phyloP scores from a whole-genome alignment of 2,329 filamentous ascomycete species.

The Aureobasidium mangrovei region DNA sequence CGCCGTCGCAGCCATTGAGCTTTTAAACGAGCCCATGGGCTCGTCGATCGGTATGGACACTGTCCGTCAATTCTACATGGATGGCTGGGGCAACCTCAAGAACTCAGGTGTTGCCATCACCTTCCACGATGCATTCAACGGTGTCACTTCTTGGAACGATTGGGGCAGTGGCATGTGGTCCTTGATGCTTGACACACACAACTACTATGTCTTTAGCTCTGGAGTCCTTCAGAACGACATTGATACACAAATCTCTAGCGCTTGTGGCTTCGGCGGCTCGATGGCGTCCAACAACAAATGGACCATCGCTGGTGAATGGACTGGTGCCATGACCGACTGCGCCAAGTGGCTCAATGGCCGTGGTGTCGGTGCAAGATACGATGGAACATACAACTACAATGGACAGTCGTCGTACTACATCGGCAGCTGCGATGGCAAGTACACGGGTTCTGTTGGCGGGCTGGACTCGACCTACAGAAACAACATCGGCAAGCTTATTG shows the following conservation, averaged over 20 bases:
- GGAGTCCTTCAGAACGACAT: slow-evolving; percentile 30
- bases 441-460: slow-evolving; percentile 33
- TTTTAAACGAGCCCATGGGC: slow-evolving; percentile 42
- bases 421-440: slow-evolving; percentile 38
- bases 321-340: slow-evolving; percentile 36
- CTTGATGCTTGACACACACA: slow-evolving; percentile 39
- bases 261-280: slow-evolving; percentile 36
- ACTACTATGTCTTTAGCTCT: slow-evolving; percentile 40
- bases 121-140: slow-evolving; percentile 41
- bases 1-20: slow-evolving; percentile 38
- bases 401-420: slow-evolving; percentile 30
- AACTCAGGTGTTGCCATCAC: slow-evolving; percentile 34
- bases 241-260: slow-evolving; percentile 32
- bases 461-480: slow-evolving; percentile 34
- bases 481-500: slow-evolving; percentile 38
- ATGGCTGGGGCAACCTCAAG: slow-evolving; percentile 39
- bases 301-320: slow-evolving; percentile 42
- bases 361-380: slow-evolving; percentile 35
- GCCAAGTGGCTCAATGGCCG: slow-evolving; percentile 42
- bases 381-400: slow-evolving; percentile 31
- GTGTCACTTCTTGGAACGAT: slow-evolving; percentile 36
- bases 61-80: slow-evolving; percentile 39
- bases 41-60: slow-evolving; percentile 34
- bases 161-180: slow-evolving; percentile 38
- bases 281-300: slow-evolving; percentile 39